A percentile compares a stretch with the other conserved stretches of the same genome.
Evolutionary conservation across 257 asterid species (phyloP).

Genomic region (Gardenia jasminoides): DNA sequence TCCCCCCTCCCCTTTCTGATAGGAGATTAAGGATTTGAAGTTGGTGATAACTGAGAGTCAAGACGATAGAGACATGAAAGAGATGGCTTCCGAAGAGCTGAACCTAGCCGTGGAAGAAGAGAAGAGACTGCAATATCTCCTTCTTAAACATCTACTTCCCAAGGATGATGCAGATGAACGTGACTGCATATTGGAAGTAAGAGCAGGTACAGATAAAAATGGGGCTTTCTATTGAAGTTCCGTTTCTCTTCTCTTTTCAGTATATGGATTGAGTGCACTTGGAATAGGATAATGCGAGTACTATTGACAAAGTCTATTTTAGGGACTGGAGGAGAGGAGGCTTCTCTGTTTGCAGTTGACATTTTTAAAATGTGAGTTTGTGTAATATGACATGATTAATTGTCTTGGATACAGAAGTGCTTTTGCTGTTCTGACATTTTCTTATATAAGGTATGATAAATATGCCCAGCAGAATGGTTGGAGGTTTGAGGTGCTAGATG

Average conservation of each 20-base stretch:
- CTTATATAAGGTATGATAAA: constrained; percentile 72
- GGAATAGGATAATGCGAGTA: constrained; percentile 3
- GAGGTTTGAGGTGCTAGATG: constrained; percentile 78
- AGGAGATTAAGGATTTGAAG: constrained; percentile 79
- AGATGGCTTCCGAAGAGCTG: constrained; percentile 87
- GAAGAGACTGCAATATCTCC: constrained; percentile 55
- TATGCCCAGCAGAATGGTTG: constrained; percentile 76
- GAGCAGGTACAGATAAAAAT: constrained; percentile 63
- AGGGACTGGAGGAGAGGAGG: constrained; percentile 99
- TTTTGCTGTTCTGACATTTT: constrained; percentile 19
- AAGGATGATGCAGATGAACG: constrained; percentile 97
- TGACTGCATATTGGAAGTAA: constrained; percentile 90
- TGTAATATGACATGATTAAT: constrained; percentile 6
- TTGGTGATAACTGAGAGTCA: constrained; percentile 60
- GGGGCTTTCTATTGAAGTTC: constrained; percentile 3
- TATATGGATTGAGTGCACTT: background rate
- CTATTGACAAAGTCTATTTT: constrained; percentile 21
- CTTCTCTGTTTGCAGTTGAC: constrained; percentile 95
- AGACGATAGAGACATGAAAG: constrained; percentile 78
- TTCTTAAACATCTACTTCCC: constrained; percentile 81
- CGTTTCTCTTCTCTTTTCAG: background rate
- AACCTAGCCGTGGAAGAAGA: constrained; percentile 65
- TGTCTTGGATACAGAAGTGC: constrained; percentile 1
- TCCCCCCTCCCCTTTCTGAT: background rate
- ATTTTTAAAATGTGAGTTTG: constrained; percentile 73